A percentile compares a stretch with the other conserved stretches of the same genome.
phyloP scores from a whole-genome alignment of 208 protist genomes.

The Crithidia fasciculata region DNA sequence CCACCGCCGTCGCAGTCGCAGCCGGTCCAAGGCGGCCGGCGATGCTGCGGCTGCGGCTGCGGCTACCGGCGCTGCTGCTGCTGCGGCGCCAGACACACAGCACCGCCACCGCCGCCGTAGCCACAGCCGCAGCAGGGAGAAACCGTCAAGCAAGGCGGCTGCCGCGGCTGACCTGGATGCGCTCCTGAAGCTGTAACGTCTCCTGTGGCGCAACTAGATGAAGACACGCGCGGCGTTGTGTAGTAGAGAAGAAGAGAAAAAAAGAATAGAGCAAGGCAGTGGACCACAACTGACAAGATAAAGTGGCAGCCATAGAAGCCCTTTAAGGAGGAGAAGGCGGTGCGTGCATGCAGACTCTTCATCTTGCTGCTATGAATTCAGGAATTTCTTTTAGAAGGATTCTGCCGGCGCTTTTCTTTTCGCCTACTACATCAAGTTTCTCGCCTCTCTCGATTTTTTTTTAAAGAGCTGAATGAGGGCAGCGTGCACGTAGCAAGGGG shows the following conservation, averaged over 20 bases:
- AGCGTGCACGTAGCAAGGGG: too few relatives aligned
- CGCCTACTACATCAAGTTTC: too few relatives aligned
- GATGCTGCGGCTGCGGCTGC: background rate
- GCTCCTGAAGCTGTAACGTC: conserved; percentile 41
- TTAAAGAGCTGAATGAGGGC: too few relatives aligned
- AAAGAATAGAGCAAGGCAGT: background rate
- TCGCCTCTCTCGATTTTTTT: too few relatives aligned
- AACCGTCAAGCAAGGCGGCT: conserved; percentile 4
- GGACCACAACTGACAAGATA: background rate
- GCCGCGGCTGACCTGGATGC: conserved; percentile 37
- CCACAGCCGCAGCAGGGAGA: conserved; percentile 28
- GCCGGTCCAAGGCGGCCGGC: conserved; percentile 5
- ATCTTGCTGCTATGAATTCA: too few relatives aligned
- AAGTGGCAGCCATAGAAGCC: too few relatives aligned
- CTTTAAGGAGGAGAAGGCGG: too few relatives aligned
- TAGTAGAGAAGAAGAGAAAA: background rate
- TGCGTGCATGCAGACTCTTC: too few relatives aligned
- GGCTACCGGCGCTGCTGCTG: background rate
- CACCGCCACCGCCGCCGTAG: conserved; percentile 36
- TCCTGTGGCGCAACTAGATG: too few relatives aligned
- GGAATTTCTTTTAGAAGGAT: too few relatives aligned
- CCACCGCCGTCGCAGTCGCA: conserved; percentile 17
- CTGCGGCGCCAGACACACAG: conserved; percentile 23
- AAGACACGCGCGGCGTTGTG: background rate
- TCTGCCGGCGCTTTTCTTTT: too few relatives aligned